Percentiles rank a stretch among this genome's conserved stretches.
Evolutionary conservation across 257 asterid genomes (phyloP).

Genomic region (Plantago ovata): DNA sequence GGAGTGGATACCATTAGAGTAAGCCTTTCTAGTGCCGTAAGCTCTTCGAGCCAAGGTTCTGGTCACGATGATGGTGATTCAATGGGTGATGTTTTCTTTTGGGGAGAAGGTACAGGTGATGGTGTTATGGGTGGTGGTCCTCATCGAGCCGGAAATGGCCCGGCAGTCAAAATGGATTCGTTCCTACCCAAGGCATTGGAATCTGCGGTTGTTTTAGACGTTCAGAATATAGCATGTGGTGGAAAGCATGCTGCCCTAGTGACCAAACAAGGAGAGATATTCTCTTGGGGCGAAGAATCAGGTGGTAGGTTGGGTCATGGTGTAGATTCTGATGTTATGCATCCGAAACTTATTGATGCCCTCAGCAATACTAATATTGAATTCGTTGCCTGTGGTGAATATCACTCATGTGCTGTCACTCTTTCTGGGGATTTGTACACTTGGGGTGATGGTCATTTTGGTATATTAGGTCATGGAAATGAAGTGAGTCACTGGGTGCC

Average conservation of each 20-base stretch:
- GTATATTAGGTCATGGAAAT: constrained; percentile 88
- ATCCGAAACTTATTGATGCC: constrained; percentile 79
- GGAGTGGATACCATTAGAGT: constrained; percentile 90
- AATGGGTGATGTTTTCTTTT: constrained; percentile 85
- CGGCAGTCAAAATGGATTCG: constrained; percentile 61
- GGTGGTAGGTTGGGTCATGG: constrained; percentile 98
- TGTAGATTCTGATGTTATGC: constrained; percentile 77
- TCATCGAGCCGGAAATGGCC: constrained; percentile 44
- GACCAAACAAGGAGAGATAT: constrained; percentile 86
- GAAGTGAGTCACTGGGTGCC: constrained; percentile 95
- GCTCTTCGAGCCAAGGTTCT: constrained; percentile 97
- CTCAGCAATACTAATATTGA: constrained; percentile 70
- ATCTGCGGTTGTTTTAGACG: constrained; percentile 86
- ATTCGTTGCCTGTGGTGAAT: constrained; percentile 87
- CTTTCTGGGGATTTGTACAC: constrained; percentile 91
- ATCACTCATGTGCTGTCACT: constrained; percentile 91
- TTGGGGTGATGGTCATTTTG: constrained; percentile 91
- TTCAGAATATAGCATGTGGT: constrained; percentile 89
- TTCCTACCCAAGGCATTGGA: constrained; percentile 79
- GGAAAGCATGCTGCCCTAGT: constrained; percentile 80
- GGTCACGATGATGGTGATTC: constrained; percentile 95
- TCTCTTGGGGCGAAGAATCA: constrained; percentile 92
- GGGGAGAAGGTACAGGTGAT: constrained; percentile 94
- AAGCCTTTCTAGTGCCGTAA: constrained; percentile 95
- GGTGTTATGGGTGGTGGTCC: constrained; percentile 75